phyloP scores from a whole-genome alignment of 2,329 filamentous ascomycete species.

The Colletotrichum abscissum region DNA sequence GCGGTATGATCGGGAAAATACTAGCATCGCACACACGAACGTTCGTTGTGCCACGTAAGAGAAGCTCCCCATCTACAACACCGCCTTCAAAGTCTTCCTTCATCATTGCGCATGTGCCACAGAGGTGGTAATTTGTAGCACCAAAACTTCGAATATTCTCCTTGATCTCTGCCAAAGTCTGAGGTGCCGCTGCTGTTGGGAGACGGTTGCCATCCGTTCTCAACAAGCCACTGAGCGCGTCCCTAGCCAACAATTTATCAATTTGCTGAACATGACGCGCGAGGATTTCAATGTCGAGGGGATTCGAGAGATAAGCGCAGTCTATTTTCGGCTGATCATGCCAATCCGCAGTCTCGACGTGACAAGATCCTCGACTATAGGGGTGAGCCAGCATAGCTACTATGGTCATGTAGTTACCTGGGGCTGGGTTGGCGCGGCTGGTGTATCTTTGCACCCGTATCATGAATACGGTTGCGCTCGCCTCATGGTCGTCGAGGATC shows the following conservation, averaged over 20 bases:
- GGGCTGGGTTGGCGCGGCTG: not conserved
- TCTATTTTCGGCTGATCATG: not conserved
- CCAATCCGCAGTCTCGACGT: not conserved
- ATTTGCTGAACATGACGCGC: not conserved
- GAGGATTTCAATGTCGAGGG: not conserved
- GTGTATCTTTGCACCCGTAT: slow-evolving; percentile 3
- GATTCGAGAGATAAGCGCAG: not conserved
- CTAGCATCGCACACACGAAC: slow-evolving; percentile 36
- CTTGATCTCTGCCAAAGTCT: not conserved
- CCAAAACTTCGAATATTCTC: not conserved
- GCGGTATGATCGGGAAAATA: slow-evolving; percentile 35
- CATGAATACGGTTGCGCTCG: not conserved
- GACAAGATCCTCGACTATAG: not conserved
- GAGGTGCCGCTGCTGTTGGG: not conserved
- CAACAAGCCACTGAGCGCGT: not conserved
- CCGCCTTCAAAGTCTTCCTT: slow-evolving; percentile 10
- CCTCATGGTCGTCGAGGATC: not conserved
- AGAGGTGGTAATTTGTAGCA: not conserved
- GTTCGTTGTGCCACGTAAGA: slow-evolving; percentile 33
- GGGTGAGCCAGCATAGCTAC: not conserved
- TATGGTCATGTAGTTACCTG: not conserved
- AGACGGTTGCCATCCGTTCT: not conserved
- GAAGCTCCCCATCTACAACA: slow-evolving; percentile 34
- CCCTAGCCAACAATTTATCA: not conserved
- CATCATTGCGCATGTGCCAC: slow-evolving; percentile 33